Evolutionary conservation across 2,329 filamentous ascomycete genomes (phyloP), one percentile per base, ranked within the genome.

Genomic region (Penicillium sp.): DNA sequence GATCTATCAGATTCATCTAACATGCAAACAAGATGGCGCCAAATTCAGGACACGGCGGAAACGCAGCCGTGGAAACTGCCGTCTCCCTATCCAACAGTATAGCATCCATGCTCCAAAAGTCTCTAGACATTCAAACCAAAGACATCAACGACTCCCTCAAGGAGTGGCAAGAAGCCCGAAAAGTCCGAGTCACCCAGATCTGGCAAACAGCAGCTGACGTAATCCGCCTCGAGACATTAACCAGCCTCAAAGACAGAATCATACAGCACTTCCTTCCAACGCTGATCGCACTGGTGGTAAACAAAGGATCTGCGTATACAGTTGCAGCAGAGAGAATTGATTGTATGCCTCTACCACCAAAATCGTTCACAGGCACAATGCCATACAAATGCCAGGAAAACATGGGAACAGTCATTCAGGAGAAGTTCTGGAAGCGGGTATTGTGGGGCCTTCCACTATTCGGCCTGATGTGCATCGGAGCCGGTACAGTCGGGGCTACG

Each of bases 31-130:
- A 62, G 60, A 53, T 61, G 49, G 53, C 56, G 3, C 60, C 58
- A 0, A 56, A 59, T 12, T 29, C 60, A 9, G 58, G 50, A 1
- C 54, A 58, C 49, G 60, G 60, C 2, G 60, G 50, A 7, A 61
- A 58, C 41, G 44, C 40, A 2, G 59, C 56, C 2, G 58, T 61
- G 4, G 56, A 61, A 48, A 48, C 40, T 14, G 45, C 53, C 1
- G 53, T 54, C 6, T 37, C 44, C 7, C 43, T 61, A 3, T 25
- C 60, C 2, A 61, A 57, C 31, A 35, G 20, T 14, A 35, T 53
- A 5, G 26, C 22, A 20, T 12, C 29, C 12, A 40, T 49, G 14
- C 9, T 27, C 12, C 12, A 27, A 14, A 15, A 40, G 7, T 11
- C 18, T 20, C 15, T 23, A 15, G 6, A 49, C 8, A 14, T 15